A percentile compares a stretch with the other conserved stretches of the same genome.
These are phyloP conservation scores for Ceratocystiopsis brevicomis DNA, from an alignment of 2,329 filamentous ascomycete genomes.

Conservation along the genomic window DNA sequence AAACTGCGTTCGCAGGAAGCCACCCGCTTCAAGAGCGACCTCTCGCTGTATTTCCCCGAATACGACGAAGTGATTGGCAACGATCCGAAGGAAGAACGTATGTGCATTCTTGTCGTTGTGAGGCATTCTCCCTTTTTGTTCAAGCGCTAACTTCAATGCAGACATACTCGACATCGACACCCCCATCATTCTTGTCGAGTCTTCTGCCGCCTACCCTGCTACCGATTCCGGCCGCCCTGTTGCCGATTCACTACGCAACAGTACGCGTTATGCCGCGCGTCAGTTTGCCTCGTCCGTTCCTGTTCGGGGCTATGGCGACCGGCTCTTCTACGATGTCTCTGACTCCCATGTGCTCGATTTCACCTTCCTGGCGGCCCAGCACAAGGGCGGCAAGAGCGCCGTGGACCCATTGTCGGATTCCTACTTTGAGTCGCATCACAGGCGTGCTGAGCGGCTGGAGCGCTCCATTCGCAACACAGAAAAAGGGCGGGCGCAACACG, in stretches of 20 bases:
- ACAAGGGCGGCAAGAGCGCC: conserved; percentile 20
- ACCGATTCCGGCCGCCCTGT: not conserved
- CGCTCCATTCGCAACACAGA: conserved; percentile 45
- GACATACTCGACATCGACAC: conserved; percentile 58
- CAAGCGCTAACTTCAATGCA: conserved; percentile 17
- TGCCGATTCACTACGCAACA: too few species aligned
- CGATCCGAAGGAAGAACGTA: conserved; percentile 60
- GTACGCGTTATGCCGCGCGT: too few species aligned
- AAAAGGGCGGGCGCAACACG: conserved; percentile 45
- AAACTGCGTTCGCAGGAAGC: conserved; percentile 77
- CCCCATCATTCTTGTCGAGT: conserved; percentile 51
- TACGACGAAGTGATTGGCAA: conserved; percentile 90
- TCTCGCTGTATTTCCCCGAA: conserved; percentile 78
- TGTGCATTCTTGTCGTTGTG: conserved; percentile 12
- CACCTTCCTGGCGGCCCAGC: conserved; percentile 29
- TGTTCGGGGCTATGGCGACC: conserved; percentile 35
- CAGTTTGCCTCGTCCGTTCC: conserved; percentile 13
- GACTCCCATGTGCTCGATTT: conserved; percentile 39
- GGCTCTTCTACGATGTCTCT: conserved; percentile 35
- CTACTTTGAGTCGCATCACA: conserved; percentile 34
- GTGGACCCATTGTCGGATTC: conserved; percentile 38
- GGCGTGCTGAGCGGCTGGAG: conserved; percentile 39
- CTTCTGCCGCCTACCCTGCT: conserved; percentile 16
- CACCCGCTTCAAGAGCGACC: conserved; percentile 73
- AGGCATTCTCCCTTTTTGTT: not conserved